Percentiles rank a stretch among this genome's conserved stretches.
Conservation (phyloP, 2,329 filamentous ascomycete genomes). For the Pseudopyrenochaeta lycopersici region DNA sequence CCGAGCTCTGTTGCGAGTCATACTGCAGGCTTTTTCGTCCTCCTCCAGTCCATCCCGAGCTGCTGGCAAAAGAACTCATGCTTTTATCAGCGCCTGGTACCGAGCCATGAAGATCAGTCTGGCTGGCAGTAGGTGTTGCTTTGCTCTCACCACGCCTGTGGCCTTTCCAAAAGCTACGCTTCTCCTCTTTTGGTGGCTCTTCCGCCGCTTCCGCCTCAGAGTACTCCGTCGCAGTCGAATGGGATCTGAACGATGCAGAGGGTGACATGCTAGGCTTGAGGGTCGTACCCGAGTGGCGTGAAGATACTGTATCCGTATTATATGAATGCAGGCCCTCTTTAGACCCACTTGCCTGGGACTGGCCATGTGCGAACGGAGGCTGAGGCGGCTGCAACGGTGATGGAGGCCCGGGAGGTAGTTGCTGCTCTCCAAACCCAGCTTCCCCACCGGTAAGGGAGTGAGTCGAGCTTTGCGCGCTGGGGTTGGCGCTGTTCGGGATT, state of each 20-base stretch:
- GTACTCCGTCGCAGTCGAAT: slow-evolving; percentile 74
- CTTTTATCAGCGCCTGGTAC: slow-evolving; percentile 49
- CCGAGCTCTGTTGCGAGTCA: slow-evolving; percentile 39
- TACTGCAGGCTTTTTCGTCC: slow-evolving; percentile 45
- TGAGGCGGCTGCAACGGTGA: slow-evolving; percentile 46
- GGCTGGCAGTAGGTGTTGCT: slow-evolving; percentile 47
- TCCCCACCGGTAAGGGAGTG: slow-evolving; percentile 70
- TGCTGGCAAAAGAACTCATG: slow-evolving; percentile 51
- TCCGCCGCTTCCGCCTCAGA: slow-evolving; percentile 82
- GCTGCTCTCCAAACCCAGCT: slow-evolving; percentile 21
- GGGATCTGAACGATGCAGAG: slow-evolving; percentile 78
- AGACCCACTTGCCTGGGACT: slow-evolving; percentile 34
- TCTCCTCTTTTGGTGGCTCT: slow-evolving; percentile 61
- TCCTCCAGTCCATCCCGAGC: slow-evolving; percentile 36
- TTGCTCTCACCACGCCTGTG: slow-evolving; percentile 53
- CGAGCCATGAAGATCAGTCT: slow-evolving; percentile 47
- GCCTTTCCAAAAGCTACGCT: slow-evolving; percentile 78
- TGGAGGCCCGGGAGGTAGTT: slow-evolving; percentile 24
- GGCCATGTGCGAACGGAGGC: slow-evolving; percentile 37
- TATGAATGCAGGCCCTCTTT: slow-evolving; percentile 34
- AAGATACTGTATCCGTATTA: slow-evolving; percentile 50
- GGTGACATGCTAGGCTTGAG: slow-evolving; percentile 77
- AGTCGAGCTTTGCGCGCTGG: slow-evolving; percentile 89
- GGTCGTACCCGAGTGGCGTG: slow-evolving; percentile 57
- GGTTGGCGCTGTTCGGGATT: slow-evolving; percentile 77